Evolutionary conservation across 495 filamentous ascomycete species (phyloP).

Genomic region (Halenospora varia): DNA sequence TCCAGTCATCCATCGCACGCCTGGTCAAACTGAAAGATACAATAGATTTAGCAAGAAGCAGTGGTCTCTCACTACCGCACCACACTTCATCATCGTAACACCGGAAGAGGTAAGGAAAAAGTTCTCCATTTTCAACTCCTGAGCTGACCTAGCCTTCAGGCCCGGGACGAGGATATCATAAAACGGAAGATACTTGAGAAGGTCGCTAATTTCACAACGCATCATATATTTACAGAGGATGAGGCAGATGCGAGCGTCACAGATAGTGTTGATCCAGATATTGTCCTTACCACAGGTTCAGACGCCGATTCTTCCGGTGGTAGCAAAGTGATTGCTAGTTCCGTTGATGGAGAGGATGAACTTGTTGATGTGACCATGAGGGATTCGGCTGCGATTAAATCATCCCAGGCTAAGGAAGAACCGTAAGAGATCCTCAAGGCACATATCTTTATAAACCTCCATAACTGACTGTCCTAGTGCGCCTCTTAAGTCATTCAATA

Average conservation of each 20-base stretch:
- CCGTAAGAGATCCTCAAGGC: too few species aligned
- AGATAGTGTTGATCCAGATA: slow-evolving; percentile 62
- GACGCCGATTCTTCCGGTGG: slow-evolving; percentile 68
- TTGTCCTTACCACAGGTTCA: slow-evolving; percentile 66
- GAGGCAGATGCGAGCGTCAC: slow-evolving; percentile 39
- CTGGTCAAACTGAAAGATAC: slow-evolving; percentile 5
- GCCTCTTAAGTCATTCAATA: slow-evolving; percentile 10
- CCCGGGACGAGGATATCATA: slow-evolving; percentile 44
- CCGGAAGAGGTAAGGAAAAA: slow-evolving; percentile 33
- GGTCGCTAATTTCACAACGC: slow-evolving; percentile 38
- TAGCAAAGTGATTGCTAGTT: slow-evolving; percentile 65
- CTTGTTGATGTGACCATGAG: slow-evolving; percentile 88
- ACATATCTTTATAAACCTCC: too few species aligned
- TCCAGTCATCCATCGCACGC: slow-evolving; percentile 67
- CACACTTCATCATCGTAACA: slow-evolving; percentile 49
- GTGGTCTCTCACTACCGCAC: slow-evolving; percentile 26
- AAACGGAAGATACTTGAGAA: slow-evolving; percentile 46
- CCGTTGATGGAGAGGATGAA: slow-evolving; percentile 84
- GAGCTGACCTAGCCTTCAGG: slow-evolving; percentile 14
- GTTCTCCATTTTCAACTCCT: neutral
- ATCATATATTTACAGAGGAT: slow-evolving; percentile 29
- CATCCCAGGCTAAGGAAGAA: neutral
- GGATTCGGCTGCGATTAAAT: slow-evolving; percentile 33
- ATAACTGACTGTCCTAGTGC: neutral
- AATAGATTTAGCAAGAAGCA: slow-evolving; percentile 24